Evolutionary conservation across 1,284 basidiomycete genomes (phyloP), one percentile per base, ranked within the genome.

Genomic region (Mycosarcoma maydis): DNA sequence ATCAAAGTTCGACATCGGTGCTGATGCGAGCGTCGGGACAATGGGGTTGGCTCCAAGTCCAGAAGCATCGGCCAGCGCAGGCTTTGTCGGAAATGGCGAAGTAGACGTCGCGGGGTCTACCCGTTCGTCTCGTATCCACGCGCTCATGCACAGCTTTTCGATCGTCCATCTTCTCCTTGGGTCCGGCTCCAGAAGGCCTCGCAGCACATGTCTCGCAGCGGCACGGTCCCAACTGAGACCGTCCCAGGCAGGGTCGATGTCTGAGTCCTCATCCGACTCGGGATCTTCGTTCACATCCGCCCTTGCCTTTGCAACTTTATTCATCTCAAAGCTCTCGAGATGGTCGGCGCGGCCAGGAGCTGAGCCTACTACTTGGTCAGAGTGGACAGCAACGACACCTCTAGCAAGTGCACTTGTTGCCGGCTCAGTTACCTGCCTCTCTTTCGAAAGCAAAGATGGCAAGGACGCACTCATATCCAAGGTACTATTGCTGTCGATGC

Each of bases 161-260:
- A 78, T 47, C 7, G 72, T 76, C 76, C 76, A 78, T n/a, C 76
- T 64, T 33, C 56, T 48, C n/a, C 45, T 38, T 20, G 76, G 69
- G n/a, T 78, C 75, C 9, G 70, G 67, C 24, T 75, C 65, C 17
- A 78, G 42, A 14, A 78, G 45, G 6, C 72, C 74, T 16, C 61
- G 56, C 7, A 78, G 56, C 14, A 74, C 67, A 41, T 71, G 57
- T 22, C 76, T 37, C n/a, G 65, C 71, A 22, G 56, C 64, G 2
- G 67, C 64, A n/a, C 76, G 69, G 23, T 78, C 75, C 56, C 51
- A 58, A 32, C 69, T 69, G 6, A 57, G 55, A 0, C 76, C 76
- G 32, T 77, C 69, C 67, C 73, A 75, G 3, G 50, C 57, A 6
- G 56, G 49, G 34, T 77, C 76, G 1, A 72, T 16, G 7, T 55